These are phyloP conservation scores for Claviceps quebecensis DNA, from an alignment of 2,329 filamentous ascomycete genomes.

Conservation along the genomic window DNA sequence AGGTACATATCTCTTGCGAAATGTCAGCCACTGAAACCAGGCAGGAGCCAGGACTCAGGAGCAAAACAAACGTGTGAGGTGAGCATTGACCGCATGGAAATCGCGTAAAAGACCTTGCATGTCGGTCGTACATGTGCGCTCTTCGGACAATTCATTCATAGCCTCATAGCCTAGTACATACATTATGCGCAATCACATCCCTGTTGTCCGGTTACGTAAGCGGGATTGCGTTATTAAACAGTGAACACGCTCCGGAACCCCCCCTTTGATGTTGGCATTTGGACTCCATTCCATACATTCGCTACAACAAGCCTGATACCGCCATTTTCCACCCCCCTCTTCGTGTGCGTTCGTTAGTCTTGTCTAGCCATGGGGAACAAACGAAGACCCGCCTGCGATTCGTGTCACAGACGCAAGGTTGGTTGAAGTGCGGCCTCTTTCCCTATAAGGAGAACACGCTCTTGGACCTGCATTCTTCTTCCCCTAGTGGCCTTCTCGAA, in stretches of 20 bases:
- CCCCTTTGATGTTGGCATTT: neutral
- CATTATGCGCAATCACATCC: too few species aligned
- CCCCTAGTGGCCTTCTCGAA: neutral
- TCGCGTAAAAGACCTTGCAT: too few species aligned
- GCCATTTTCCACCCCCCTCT: neutral
- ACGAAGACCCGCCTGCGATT: constrained; percentile 27
- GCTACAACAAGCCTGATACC: neutral
- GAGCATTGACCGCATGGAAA: too few species aligned
- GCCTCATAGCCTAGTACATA: too few species aligned
- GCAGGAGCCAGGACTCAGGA: too few species aligned
- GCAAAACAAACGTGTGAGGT: too few species aligned
- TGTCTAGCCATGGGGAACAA: constrained; percentile 5
- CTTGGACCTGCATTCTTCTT: neutral
- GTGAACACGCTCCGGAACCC: neutral
- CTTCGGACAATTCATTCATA: too few species aligned
- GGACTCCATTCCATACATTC: neutral
- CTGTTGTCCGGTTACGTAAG: neutral
- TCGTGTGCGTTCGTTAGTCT: neutral
- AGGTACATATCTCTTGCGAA: too few species aligned
- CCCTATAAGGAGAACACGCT: neutral
- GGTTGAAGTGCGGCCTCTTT: neutral
- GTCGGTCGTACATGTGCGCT: too few species aligned
- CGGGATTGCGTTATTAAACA: constrained; percentile 1
- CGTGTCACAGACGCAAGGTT: constrained; percentile 36
- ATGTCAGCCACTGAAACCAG: too few species aligned